These are phyloP conservation scores for Pseudogymnoascus sp. DNA, from an alignment of 2,329 filamentous ascomycete species.

Conservation along the genomic window DNA sequence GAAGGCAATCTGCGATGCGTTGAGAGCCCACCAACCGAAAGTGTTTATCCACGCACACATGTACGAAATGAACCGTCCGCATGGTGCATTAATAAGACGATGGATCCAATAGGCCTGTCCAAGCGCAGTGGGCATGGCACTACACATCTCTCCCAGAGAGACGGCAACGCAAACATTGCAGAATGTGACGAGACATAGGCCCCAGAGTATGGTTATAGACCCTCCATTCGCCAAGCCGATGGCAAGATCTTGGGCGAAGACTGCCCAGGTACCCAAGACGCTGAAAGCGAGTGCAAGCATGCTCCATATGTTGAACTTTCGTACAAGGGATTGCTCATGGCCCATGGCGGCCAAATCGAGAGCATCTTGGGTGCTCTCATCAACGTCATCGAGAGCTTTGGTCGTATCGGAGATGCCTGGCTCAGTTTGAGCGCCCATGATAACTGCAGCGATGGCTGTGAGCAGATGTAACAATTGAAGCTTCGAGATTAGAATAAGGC, in stretches of 20 bases:
- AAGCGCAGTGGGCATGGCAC: slow-evolving; percentile 52
- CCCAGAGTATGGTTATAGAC: slow-evolving; percentile 48
- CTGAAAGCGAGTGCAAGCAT: slow-evolving; percentile 52
- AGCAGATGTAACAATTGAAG: not conserved
- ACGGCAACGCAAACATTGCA: slow-evolving; percentile 49
- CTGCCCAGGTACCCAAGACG: slow-evolving; percentile 52
- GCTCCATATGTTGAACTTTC: slow-evolving; percentile 47
- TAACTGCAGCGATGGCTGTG: not conserved
- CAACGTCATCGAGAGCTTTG: slow-evolving; percentile 15
- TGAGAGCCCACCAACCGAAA: slow-evolving; percentile 52
- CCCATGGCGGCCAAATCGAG: slow-evolving; percentile 35
- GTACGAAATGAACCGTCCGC: slow-evolving; percentile 46
- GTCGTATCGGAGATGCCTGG: not conserved
- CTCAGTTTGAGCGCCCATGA: not conserved
- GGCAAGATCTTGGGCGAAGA: slow-evolving; percentile 45
- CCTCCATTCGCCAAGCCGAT: slow-evolving; percentile 49
- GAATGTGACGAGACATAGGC: slow-evolving; percentile 43
- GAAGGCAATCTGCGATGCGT: slow-evolving; percentile 49
- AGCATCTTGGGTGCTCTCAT: slow-evolving; percentile 34
- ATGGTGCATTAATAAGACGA: slow-evolving; percentile 32
- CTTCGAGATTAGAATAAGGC: not conserved
- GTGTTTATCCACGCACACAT: slow-evolving; percentile 55
- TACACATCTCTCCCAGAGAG: slow-evolving; percentile 49
- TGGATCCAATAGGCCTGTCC: slow-evolving; percentile 54
- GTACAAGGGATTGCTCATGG: slow-evolving; percentile 35